Percentiles rank a stretch among this genome's conserved stretches.
Conservation (phyloP, 805 yeast genomes). For the Yarrowia porcina region DNA sequence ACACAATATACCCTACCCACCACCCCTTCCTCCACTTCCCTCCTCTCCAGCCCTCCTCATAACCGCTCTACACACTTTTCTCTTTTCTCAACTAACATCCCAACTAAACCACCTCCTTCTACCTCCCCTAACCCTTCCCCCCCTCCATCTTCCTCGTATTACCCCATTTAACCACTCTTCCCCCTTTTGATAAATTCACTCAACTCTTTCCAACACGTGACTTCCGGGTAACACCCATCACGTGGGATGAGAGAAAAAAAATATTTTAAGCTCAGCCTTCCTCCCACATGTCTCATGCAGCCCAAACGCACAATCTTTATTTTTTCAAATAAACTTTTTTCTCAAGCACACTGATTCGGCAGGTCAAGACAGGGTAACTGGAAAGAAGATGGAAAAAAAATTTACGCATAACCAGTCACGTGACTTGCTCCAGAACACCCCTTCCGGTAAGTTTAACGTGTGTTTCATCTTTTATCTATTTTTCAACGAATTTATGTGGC, state of each 20-base stretch:
- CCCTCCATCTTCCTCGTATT: background rate
- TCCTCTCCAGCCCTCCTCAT: no score
- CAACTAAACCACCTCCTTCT: no score
- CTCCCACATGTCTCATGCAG: background rate
- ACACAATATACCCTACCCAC: no score
- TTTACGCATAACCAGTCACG: background rate
- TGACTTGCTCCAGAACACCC: background rate
- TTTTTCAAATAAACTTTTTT: background rate
- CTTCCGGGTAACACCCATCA: slow-evolving; percentile 4
- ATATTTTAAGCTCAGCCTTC: background rate
- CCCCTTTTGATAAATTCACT: background rate
- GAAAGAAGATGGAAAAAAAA: no score
- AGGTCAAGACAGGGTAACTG: background rate
- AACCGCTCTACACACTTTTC: no score
- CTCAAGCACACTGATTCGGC: slow-evolving; percentile 1
- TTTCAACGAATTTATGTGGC: background rate
- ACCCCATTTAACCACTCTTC: background rate
- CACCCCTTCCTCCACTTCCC: no score
- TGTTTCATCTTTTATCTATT: no score
- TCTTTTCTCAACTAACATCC: no score
- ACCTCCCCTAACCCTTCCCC: no score
- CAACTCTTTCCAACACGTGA: background rate
- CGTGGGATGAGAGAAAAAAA: background rate
- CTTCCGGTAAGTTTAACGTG: background rate
- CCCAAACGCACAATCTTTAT: background rate